These are phyloP conservation scores for Trametes sanguinea DNA, from an alignment of 768 basidiomycete genomes.

Conservation along the genomic window DNA sequence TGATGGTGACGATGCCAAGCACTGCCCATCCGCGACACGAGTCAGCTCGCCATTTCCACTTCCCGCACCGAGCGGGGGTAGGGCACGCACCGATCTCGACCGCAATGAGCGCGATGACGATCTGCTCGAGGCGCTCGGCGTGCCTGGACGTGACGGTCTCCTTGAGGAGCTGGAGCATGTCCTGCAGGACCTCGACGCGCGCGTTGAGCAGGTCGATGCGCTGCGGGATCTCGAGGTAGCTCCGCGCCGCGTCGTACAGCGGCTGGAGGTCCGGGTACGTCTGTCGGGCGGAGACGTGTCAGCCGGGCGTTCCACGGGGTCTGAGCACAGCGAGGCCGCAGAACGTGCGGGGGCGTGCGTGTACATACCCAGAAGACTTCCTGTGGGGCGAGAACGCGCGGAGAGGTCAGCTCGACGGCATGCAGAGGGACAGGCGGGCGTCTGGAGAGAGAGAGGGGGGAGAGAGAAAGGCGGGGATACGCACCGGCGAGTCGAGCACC, in stretches of 20 bases:
- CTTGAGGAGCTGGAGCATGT: constrained; percentile 94
- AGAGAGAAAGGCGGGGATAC: too few species aligned
- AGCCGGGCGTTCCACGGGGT: neutral
- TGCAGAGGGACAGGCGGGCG: neutral
- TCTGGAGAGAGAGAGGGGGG: too few species aligned
- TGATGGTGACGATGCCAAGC: constrained; percentile 87
- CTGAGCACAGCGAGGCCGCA: constrained; percentile 3
- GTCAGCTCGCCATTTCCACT: neutral
- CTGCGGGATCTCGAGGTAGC: constrained; percentile 94
- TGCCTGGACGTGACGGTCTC: constrained; percentile 92
- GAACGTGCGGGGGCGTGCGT: neutral
- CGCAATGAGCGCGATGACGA: constrained; percentile 88
- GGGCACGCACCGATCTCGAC: constrained; percentile 73
- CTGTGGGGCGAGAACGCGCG: constrained; percentile 40
- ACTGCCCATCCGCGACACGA: constrained; percentile 46
- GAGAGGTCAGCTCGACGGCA: neutral
- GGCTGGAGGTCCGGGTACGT: constrained; percentile 95
- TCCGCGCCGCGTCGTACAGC: constrained; percentile 89
- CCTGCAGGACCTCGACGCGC: constrained; percentile 93
- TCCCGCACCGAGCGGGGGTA: neutral
- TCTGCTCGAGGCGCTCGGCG: constrained; percentile 88
- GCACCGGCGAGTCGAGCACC: constrained; percentile 91
- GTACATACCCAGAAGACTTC: constrained; percentile 89
- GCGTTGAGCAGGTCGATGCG: constrained; percentile 91
- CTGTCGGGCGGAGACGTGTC: constrained; percentile 40